These are phyloP conservation scores for Leishmania gerbilli DNA, from an alignment of 208 protist genomes.

Conservation along the genomic window DNA sequence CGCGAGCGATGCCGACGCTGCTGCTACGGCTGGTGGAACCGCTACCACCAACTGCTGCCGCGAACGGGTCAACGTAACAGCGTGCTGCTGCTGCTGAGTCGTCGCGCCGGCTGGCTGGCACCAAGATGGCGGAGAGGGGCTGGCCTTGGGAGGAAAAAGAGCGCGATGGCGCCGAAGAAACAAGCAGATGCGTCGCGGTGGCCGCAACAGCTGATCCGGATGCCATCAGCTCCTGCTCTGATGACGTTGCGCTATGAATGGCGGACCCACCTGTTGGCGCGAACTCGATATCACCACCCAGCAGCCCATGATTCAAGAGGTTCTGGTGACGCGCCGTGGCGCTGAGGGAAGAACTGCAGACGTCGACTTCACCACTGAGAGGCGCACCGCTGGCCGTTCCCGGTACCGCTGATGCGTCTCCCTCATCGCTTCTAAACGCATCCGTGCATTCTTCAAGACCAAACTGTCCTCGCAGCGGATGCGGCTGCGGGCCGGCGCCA, in stretches of 20 bases:
- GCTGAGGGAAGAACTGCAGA: neutral
- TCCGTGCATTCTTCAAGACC: neutral
- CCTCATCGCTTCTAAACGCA: neutral
- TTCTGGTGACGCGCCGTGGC: neutral
- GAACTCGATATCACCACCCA: neutral
- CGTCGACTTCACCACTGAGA: neutral
- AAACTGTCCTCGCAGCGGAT: neutral
- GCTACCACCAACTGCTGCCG: neutral
- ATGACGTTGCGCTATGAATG: neutral
- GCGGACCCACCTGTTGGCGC: neutral
- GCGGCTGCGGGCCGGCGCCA: neutral
- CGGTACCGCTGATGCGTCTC: neutral
- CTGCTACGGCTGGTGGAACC: neutral
- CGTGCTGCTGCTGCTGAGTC: neutral
- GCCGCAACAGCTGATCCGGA: neutral
- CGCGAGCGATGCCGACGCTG: neutral
- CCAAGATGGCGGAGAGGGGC: neutral
- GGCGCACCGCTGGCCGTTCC: too few relatives aligned
- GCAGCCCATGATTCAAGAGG: neutral
- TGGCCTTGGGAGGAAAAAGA: neutral
- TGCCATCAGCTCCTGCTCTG: neutral
- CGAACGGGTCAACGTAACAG: neutral
- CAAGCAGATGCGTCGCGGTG: neutral
- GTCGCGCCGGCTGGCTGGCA: neutral
- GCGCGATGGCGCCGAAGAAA: neutral